A percentile compares a stretch with the other conserved stretches of the same genome.
These are phyloP conservation scores for Septoria linicola DNA, from an alignment of 2,329 filamentous ascomycete species.

Conservation along the genomic window DNA sequence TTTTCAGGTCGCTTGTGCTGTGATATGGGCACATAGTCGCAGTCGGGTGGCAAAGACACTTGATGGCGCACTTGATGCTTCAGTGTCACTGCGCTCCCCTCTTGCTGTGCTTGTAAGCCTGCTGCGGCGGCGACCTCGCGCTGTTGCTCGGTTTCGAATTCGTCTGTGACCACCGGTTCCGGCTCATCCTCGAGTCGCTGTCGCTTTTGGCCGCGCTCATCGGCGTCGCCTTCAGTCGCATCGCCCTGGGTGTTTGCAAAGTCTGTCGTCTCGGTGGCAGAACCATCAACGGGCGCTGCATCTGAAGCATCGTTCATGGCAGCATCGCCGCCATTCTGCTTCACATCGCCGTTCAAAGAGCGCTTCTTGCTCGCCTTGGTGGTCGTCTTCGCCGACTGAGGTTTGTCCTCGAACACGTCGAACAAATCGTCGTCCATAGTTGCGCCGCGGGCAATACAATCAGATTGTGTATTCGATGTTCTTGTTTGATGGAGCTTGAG, in stretches of 20 bases:
- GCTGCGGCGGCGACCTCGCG: slow-evolving; percentile 81
- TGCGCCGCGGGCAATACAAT: neutral
- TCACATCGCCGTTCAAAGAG: slow-evolving; percentile 77
- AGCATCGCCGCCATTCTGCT: slow-evolving; percentile 49
- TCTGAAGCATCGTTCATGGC: slow-evolving; percentile 46
- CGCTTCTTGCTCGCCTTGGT: slow-evolving; percentile 69
- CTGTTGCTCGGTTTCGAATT: slow-evolving; percentile 92
- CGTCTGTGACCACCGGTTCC: slow-evolving; percentile 83
- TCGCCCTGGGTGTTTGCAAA: slow-evolving; percentile 16
- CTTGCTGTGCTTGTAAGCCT: slow-evolving; percentile 63
- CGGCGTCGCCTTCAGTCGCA: slow-evolving; percentile 41
- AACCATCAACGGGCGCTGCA: slow-evolving; percentile 7
- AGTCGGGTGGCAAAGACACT: slow-evolving; percentile 84
- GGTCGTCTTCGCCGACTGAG: slow-evolving; percentile 15
- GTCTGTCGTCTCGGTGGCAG: slow-evolving; percentile 1
- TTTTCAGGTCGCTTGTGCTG: slow-evolving; percentile 86
- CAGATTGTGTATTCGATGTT: too few species aligned
- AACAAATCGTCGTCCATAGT: slow-evolving; percentile 35
- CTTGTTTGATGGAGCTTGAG: neutral
- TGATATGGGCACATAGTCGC: slow-evolving; percentile 77
- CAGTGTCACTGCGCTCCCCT: slow-evolving; percentile 71
- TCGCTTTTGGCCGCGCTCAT: slow-evolving; percentile 59
- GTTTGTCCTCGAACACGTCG: slow-evolving; percentile 38
- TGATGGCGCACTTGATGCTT: slow-evolving; percentile 99
- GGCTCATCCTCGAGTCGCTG: slow-evolving; percentile 63